Base-by-base conservation (phyloP, 1,139 yeast genomes). In the Diutina rugosa region DNA sequence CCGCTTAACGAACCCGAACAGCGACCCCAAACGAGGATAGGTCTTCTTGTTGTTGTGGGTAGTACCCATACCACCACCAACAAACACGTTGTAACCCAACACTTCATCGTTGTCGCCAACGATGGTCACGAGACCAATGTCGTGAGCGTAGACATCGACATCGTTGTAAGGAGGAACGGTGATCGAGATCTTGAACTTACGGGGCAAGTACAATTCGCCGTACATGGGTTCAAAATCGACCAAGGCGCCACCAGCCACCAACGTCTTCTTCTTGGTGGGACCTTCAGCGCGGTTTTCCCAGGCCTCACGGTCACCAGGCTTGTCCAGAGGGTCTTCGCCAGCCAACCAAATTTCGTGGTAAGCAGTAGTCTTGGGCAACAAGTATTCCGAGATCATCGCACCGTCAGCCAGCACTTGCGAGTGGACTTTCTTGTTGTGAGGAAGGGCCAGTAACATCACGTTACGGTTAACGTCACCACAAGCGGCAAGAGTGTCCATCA, bases 1-100 rank as follows among this genome's bases (percentile, higher is more conserved):
- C 60, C 77, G 78, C 8, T 82, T 63, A 56, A 85, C 82, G 67
- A 73, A 93, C 45, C 98, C 99, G 63, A 91, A 80, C 72, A 84
- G 73, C 28, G 96, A 85, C 60, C 96, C 98, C 16, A 96, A 82
- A 74, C 98, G 82, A 64, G 99, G 99, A 67, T 93, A 93, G 0
- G 99, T 93, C 79, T 91, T 93, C 68, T 87, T 87, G 76, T 93
- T 93, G 77, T 91, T 91, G 72, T 93, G 99, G 44, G 98, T 93
- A 48, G 95, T 81, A 65, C 98, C 99, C 98, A 93, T 91, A 78
- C 98, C 99, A 75, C 98, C 99, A 70, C 98, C 99, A 61, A 86
- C 96, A 60, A 87, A 79, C 56, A 93, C 83, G 65, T 93, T 91
- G 77, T 83, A 93, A 56, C 98, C 99, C 56, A 71, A 71, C 59